phyloP scores from a whole-genome alignment of 2,329 filamentous ascomycete genomes.

The Aspergillus sergii region DNA sequence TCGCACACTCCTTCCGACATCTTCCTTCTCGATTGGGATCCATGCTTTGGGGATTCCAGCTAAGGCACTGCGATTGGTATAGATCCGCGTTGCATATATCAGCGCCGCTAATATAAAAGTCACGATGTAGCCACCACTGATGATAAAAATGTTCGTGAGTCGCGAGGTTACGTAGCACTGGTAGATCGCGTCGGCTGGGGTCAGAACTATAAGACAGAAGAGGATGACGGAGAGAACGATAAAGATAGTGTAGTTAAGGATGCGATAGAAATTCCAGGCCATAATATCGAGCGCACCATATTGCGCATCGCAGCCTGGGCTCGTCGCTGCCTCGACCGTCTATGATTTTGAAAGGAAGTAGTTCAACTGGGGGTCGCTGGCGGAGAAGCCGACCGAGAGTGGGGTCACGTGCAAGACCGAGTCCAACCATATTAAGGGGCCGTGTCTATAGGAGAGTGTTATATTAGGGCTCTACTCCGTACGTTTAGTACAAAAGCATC shows the following conservation, averaged over 20 bases:
- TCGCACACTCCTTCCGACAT: conserved; percentile 74
- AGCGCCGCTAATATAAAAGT: conserved; percentile 71
- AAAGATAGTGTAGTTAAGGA: conserved; percentile 81
- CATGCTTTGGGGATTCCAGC: conserved; percentile 83
- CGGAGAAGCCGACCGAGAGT: neutral
- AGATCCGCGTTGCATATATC: conserved; percentile 81
- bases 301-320: conserved; percentile 17
- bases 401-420: neutral
- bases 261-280: conserved; percentile 62
- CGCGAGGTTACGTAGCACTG: conserved; percentile 70
- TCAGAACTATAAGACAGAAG: conserved; percentile 72
- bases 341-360: neutral
- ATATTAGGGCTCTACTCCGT: neutral
- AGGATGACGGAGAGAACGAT: conserved; percentile 74
- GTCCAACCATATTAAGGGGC: neutral
- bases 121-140: conserved; percentile 73
- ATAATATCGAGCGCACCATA: conserved; percentile 31
- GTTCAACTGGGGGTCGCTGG: neutral
- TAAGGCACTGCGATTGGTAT: conserved; percentile 78
- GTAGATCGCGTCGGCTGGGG: conserved; percentile 78
- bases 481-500: neutral
- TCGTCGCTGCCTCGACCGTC: neutral
- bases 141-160: conserved; percentile 79
- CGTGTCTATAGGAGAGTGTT: neutral
- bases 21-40: conserved; percentile 82